A percentile compares a stretch with the other conserved stretches of the same genome.
phyloP scores from a whole-genome alignment of 2,329 filamentous ascomycete species.

The Fusarium verrucosum region DNA sequence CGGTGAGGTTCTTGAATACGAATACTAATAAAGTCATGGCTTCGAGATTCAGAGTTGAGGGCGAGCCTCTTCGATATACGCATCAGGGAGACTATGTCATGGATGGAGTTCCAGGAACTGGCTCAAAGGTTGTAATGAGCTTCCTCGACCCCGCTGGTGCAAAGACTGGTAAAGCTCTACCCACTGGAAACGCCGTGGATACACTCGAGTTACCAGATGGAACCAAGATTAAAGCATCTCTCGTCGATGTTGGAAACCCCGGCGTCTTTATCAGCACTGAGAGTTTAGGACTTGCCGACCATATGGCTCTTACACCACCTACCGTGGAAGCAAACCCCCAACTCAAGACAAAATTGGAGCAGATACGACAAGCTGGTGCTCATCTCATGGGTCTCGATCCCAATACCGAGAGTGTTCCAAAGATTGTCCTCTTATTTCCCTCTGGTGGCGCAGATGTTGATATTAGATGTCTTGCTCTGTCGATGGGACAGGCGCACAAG shows the following conservation, averaged over 20 bases:
- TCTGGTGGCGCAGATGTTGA: constrained; percentile 47
- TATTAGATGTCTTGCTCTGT: constrained; percentile 60
- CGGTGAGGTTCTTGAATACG: constrained; percentile 73
- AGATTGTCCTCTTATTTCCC: constrained; percentile 63
- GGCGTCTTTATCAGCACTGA: constrained; percentile 67
- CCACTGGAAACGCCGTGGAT: constrained; percentile 65
- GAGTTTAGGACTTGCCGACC: constrained; percentile 58
- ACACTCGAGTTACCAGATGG: constrained; percentile 52
- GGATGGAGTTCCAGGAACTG: constrained; percentile 70
- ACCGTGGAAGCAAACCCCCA: constrained; percentile 58
- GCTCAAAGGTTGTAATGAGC: constrained; percentile 65
- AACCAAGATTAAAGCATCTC: constrained; percentile 59
- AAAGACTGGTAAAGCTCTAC: constrained; percentile 63
- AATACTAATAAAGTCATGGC: constrained; percentile 74
- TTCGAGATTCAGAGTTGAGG: constrained; percentile 63
- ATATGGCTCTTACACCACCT: constrained; percentile 62
- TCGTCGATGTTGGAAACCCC: constrained; percentile 72
- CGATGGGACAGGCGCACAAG: constrained; percentile 65
- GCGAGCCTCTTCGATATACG: constrained; percentile 45
- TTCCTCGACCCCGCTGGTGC: constrained; percentile 71
- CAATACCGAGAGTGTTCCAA: constrained; percentile 63
- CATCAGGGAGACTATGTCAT: constrained; percentile 65
- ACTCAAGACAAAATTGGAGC: constrained; percentile 60
- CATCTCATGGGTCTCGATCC: constrained; percentile 68
- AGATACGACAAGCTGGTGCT: constrained; percentile 65